A percentile compares a stretch with the other conserved stretches of the same genome.
Evolutionary conservation across 768 basidiomycete species (phyloP).

Genomic region (Asterophora lycoperdoides): DNA sequence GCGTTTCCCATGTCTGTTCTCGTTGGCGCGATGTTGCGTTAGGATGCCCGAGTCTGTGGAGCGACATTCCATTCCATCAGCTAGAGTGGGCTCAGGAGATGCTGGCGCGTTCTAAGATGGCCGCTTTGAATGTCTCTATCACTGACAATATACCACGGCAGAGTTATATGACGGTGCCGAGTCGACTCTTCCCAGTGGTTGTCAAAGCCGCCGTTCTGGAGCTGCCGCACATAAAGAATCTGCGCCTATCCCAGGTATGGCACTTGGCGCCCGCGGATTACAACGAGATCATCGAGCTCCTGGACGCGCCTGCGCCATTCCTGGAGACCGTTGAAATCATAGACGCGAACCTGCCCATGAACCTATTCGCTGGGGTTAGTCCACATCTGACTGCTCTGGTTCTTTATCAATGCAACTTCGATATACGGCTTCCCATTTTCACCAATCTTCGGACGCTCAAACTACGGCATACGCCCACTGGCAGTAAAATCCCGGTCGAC

Average conservation of each 20-base stretch:
- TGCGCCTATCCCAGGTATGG: neutral
- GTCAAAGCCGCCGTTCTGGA: neutral
- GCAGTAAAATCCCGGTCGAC: no score
- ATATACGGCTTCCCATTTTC: neutral
- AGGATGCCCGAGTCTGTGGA: constrained; percentile 4
- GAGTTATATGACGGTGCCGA: no score
- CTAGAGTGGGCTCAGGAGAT: constrained; percentile 5
- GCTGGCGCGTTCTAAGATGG: constrained; percentile 5
- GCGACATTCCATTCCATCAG: constrained; percentile 2
- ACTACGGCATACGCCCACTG: neutral
- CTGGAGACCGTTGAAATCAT: neutral
- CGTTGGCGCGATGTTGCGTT: constrained; percentile 10
- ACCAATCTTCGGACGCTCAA: neutral
- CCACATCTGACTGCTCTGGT: neutral
- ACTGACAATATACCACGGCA: no score
- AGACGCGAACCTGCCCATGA: neutral
- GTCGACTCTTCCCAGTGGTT: no score
- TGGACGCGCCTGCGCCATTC: neutral
- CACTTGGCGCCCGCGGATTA: neutral
- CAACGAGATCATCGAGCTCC: neutral
- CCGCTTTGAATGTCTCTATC: constrained; percentile 6
- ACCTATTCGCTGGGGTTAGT: neutral
- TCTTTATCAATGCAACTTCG: neutral
- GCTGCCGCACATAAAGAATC: neutral
- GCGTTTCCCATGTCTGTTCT: constrained; percentile 8